Conservation (phyloP, 331 rosid species). For the Malus hybrid region DNA sequence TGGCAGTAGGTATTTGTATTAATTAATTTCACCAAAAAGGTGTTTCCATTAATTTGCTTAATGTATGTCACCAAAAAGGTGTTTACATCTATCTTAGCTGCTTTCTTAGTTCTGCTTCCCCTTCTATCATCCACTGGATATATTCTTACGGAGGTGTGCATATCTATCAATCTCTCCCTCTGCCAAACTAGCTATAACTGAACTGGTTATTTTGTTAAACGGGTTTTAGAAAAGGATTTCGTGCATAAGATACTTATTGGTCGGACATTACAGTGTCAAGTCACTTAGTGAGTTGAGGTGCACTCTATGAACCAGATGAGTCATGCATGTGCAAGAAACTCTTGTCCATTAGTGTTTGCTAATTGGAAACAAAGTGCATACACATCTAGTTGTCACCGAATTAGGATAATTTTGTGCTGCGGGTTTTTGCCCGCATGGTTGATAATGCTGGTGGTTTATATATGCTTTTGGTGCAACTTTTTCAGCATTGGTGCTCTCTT, state of each 20-base stretch:
- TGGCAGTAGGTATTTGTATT: conserved; percentile 65
- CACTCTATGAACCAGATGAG: background rate
- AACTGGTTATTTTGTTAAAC: background rate
- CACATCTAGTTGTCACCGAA: background rate
- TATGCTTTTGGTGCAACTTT: background rate
- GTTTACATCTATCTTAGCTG: conserved; percentile 60
- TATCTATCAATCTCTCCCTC: conserved; percentile 6
- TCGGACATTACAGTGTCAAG: background rate
- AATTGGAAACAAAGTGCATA: background rate
- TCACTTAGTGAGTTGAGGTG: background rate
- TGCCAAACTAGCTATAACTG: background rate
- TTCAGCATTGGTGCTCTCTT: conserved; percentile 52
- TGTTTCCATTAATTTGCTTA: conserved; percentile 11
- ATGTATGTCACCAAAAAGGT: background rate
- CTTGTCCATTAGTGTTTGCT: background rate
- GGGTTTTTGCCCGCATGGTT: background rate
- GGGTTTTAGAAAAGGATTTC: background rate
- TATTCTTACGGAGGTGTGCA: conserved; percentile 57
- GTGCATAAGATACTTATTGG: background rate
- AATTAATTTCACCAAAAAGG: background rate
- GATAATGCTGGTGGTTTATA: background rate
- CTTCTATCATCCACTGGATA: conserved; percentile 77
- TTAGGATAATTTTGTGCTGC: background rate
- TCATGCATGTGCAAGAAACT: background rate
- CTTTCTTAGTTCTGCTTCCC: conserved; percentile 77